Evolutionary conservation across 306 rosid genomes (phyloP).

Genomic region (Malus asiatica): DNA sequence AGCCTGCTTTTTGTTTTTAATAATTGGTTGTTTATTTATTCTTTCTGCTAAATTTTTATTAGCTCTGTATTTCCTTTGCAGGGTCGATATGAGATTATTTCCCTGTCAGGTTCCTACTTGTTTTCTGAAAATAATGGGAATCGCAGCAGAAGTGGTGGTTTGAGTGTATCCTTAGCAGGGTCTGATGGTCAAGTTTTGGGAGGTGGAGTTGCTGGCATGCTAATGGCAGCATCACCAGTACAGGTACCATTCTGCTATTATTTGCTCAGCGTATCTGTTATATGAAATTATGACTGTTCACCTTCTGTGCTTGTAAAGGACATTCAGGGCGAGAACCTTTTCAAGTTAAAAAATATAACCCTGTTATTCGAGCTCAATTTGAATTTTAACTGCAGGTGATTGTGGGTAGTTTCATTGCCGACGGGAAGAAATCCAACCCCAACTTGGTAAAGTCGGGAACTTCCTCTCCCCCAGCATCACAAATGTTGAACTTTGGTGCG

Average conservation of each 20-base stretch:
- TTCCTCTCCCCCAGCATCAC: constrained; percentile 35
- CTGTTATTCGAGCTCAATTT: background rate
- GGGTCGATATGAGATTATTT: constrained; percentile 71
- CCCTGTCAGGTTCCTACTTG: constrained; percentile 47
- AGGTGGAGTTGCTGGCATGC: constrained; percentile 67
- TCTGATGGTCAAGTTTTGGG: constrained; percentile 62
- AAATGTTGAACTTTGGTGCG: constrained; percentile 50
- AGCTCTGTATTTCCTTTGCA: constrained; percentile 19
- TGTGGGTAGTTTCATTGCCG: constrained; percentile 59
- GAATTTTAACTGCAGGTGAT: constrained; percentile 44
- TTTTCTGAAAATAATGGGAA: constrained; percentile 38
- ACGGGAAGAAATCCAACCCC: constrained; percentile 45
- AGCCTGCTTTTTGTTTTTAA: background rate
- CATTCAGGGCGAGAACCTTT: background rate
- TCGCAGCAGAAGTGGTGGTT: constrained; percentile 32
- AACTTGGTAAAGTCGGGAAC: constrained; percentile 36
- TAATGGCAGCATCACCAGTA: constrained; percentile 56
- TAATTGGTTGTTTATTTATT: background rate
- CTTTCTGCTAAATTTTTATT: background rate
- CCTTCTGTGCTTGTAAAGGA: background rate
- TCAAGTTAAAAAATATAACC: background rate
- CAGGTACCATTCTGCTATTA: constrained; percentile 49
- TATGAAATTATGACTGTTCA: constrained; percentile 1
- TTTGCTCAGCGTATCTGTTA: background rate
- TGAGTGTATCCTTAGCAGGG: constrained; percentile 52